Percentiles rank a stretch among this genome's conserved stretches.
Evolutionary conservation across 768 basidiomycete genomes (phyloP).

Genomic region (Cystobasidium onofrii): DNA sequence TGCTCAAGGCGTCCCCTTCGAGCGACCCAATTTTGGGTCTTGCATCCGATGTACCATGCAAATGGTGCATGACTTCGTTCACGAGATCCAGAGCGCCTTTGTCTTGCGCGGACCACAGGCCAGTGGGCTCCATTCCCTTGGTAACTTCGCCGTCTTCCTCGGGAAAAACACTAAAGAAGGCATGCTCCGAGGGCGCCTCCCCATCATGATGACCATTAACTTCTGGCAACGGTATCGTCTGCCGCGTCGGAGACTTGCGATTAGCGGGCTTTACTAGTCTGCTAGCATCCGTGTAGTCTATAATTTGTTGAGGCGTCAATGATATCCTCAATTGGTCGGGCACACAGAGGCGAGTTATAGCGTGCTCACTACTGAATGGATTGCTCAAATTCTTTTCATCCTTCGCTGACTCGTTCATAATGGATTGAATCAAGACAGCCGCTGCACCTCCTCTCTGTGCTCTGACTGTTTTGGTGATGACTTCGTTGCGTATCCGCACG

Average conservation of each 20-base stretch:
- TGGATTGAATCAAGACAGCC: background rate
- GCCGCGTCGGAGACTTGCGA: constrained; percentile 9
- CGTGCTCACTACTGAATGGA: background rate
- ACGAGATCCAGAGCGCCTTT: constrained; percentile 21
- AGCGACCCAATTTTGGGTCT: background rate
- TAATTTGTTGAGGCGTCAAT: background rate
- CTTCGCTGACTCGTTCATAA: background rate
- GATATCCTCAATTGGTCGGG: background rate
- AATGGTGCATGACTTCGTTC: constrained; percentile 11
- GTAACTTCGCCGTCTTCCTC: background rate
- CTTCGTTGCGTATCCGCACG: constrained; percentile 21
- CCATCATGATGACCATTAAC: background rate
- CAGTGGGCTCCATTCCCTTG: background rate
- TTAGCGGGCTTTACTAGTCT: constrained; percentile 17
- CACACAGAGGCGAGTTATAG: background rate
- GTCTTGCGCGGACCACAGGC: background rate
- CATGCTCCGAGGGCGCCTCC: background rate
- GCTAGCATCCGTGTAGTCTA: background rate
- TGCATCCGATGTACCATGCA: background rate
- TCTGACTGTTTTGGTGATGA: constrained; percentile 9
- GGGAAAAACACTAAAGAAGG: constrained; percentile 23
- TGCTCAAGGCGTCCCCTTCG: background rate
- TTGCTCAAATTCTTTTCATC: background rate
- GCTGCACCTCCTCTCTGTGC: constrained; percentile 9
- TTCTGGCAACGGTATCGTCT: constrained; percentile 3